Evolutionary conservation across 768 basidiomycete genomes (phyloP).

Genomic region (Galerina sulciceps): DNA sequence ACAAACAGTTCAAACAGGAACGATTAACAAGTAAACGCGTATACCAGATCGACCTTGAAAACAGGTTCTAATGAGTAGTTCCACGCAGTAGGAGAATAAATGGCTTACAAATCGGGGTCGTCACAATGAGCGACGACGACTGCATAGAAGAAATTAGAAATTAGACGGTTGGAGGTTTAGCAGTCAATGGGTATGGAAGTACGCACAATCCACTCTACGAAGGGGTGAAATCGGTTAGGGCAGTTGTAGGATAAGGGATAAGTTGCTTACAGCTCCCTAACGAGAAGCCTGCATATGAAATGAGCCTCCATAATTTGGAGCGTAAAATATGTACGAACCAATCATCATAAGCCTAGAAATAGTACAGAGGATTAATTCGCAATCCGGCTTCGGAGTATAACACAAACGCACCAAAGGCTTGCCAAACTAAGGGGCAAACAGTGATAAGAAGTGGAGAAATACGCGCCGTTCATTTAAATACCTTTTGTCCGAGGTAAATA

Average conservation of each 20-base stretch:
- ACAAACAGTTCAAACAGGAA: background rate
- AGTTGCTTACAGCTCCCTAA: constrained; percentile 72
- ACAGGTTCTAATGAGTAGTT: background rate
- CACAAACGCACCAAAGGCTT: constrained; percentile 65
- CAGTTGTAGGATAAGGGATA: background rate
- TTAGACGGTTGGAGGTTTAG: background rate
- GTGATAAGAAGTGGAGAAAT: background rate
- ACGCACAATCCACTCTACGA: constrained; percentile 73
- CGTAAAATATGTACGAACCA: constrained; percentile 31
- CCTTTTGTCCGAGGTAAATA: constrained; percentile 96
- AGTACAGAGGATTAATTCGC: background rate
- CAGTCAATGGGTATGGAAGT: background rate
- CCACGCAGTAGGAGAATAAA: constrained; percentile 2
- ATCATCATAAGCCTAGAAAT: constrained; percentile 42
- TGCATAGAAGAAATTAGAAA: constrained; percentile 25
- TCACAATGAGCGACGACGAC: constrained; percentile 76
- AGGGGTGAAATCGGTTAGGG: background rate
- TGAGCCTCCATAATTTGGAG: background rate
- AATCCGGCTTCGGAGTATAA: background rate
- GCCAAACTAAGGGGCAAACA: constrained; percentile 56
- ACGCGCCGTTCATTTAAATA: constrained; percentile 25
- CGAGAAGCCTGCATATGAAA: constrained; percentile 54
- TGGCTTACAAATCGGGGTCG: constrained; percentile 77
- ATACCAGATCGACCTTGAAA: constrained; percentile 82
- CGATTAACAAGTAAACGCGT: constrained; percentile 15